Conservation (phyloP, 169 alveolate genomes). For the Plasmodium yoelii region DNA sequence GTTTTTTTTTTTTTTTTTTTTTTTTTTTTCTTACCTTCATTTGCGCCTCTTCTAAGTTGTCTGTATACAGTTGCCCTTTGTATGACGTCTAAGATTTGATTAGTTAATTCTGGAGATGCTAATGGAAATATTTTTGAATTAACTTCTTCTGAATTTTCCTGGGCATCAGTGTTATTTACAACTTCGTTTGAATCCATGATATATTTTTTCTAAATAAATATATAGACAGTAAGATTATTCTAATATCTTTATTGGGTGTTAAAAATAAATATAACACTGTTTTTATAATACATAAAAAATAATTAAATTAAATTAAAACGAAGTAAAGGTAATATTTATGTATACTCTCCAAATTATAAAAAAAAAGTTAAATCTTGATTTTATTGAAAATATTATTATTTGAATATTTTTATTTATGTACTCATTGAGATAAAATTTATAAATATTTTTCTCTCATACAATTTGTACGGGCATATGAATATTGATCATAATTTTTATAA, state of each 20-base stretch:
- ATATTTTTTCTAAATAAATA: neutral
- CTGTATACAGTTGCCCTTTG: conserved; percentile 95
- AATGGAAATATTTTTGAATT: conserved; percentile 93
- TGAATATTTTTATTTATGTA: neutral
- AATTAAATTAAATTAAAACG: too few relatives aligned
- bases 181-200: conserved; percentile 2
- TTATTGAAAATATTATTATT: neutral
- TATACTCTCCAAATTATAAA: too few relatives aligned
- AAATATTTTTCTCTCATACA: neutral
- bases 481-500: too few relatives aligned
- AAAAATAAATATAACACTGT: too few relatives aligned
- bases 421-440: too few relatives aligned
- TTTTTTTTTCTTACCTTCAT: conserved; percentile 85
- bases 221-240: too few relatives aligned
- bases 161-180: conserved; percentile 3
- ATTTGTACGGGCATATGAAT: neutral
- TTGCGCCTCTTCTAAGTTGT: conserved; percentile 96
- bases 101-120: conserved; percentile 91
- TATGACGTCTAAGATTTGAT: conserved; percentile 91
- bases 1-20: too few relatives aligned
- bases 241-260: too few relatives aligned
- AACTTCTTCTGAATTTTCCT: conserved; percentile 67
- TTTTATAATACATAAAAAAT: too few relatives aligned
- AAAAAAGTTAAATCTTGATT: too few relatives aligned
- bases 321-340: too few relatives aligned